Evolutionary conservation across 805 yeast genomes (phyloP).

Genomic region (Debaryomyces tyrocola): DNA sequence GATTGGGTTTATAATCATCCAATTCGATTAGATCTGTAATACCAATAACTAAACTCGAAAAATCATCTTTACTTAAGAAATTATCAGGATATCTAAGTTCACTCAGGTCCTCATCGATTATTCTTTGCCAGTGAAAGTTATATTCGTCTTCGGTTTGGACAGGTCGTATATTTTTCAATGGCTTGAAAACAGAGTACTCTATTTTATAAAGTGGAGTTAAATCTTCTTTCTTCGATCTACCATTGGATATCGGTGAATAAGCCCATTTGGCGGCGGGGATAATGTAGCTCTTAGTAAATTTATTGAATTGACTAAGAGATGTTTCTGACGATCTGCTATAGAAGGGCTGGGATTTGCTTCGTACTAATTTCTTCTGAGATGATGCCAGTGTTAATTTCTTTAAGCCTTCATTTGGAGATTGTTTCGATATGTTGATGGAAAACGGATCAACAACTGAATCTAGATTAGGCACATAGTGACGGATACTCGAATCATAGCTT

Average conservation of each 20-base stretch:
- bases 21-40: conserved; percentile 47
- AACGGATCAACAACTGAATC: background rate
- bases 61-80: conserved; percentile 22
- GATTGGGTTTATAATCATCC: conserved; percentile 44
- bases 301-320: conserved; percentile 14
- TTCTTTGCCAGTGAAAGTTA: conserved; percentile 13
- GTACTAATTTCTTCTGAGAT: conserved; percentile 5
- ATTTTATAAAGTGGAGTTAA: conserved; percentile 21
- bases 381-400: background rate
- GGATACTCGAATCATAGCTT: background rate
- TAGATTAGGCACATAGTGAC: background rate
- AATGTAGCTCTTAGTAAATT: conserved; percentile 20
- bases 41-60: conserved; percentile 40
- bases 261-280: conserved; percentile 34
- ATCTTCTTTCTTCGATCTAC: conserved; percentile 1
- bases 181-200: conserved; percentile 36
- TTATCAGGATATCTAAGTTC: conserved; percentile 21
- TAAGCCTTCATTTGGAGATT: background rate
- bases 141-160: conserved; percentile 19
- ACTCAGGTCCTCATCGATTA: conserved; percentile 12
- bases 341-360: conserved; percentile 12
- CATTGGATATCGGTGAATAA: conserved; percentile 19
- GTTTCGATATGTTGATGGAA: background rate
- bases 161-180: conserved; percentile 12
- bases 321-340: conserved; percentile 10